Conservation (phyloP, 192 early-diverging fungal genomes). For the Chytriomyces sp. region DNA sequence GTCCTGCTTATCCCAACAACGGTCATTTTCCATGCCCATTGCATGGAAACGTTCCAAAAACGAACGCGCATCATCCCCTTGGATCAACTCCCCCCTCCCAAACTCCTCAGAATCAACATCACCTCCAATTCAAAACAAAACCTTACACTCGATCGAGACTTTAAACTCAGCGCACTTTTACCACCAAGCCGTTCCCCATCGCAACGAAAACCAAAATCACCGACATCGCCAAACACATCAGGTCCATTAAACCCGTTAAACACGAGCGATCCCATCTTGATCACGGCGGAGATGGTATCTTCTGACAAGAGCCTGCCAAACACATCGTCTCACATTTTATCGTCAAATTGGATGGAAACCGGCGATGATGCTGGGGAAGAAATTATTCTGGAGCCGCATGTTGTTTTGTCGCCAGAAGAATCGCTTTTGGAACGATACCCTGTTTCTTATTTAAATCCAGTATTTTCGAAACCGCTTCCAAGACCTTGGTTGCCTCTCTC, state of each 20-base stretch:
- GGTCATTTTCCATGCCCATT: slow-evolving; percentile 46
- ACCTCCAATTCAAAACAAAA: background rate
- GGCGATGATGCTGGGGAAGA: background rate
- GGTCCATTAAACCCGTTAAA: background rate
- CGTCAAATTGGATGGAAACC: background rate
- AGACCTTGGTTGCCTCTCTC: slow-evolving; percentile 48
- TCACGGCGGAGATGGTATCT: no score
- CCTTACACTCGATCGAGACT: background rate
- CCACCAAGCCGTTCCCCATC: background rate
- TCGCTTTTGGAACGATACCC: slow-evolving; percentile 41
- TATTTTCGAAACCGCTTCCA: slow-evolving; percentile 44
- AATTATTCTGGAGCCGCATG: slow-evolving; percentile 18
- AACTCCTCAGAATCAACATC: background rate
- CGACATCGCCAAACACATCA: background rate
- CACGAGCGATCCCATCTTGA: no score
- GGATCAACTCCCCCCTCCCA: slow-evolving; percentile 13
- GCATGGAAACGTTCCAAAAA: slow-evolving; percentile 42
- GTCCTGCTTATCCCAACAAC: slow-evolving; percentile 42
- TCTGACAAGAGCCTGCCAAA: no score
- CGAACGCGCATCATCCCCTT: slow-evolving; percentile 25
- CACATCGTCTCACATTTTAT: background rate
- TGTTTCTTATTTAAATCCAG: slow-evolving; percentile 45
- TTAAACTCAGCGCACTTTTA: background rate
- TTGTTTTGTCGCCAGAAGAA: slow-evolving; percentile 47
- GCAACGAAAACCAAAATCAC: background rate